A percentile compares a stretch with the other conserved stretches of the same genome.
Conservation (phyloP, 2,329 filamentous ascomycete genomes). For the Arthrinium phaeospermum region DNA sequence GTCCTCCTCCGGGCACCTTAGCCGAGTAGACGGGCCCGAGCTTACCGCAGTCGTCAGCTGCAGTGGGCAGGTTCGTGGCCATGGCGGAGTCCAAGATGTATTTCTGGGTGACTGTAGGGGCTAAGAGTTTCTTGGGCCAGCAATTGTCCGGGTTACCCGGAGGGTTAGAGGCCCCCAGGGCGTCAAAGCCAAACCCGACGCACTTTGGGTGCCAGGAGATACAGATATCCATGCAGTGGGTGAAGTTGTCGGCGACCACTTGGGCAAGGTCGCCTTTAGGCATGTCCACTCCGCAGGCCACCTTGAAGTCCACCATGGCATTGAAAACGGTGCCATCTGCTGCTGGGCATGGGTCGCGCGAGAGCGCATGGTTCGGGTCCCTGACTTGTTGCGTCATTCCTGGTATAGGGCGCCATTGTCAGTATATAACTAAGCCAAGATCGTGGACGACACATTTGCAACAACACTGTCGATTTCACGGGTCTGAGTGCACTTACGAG, state of each 20-base stretch:
- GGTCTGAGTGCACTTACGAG: not conserved
- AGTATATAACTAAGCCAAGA: not conserved
- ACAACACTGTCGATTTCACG: not conserved
- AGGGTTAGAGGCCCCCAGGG: not conserved
- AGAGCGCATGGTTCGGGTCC: not conserved
- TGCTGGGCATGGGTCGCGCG: conserved; percentile 6
- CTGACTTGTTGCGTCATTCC: not conserved
- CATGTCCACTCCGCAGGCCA: conserved; percentile 4
- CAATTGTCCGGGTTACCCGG: not conserved
- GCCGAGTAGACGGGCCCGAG: not conserved
- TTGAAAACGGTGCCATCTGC: conserved; percentile 1
- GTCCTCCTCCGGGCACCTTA: not conserved
- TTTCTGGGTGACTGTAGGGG: not conserved
- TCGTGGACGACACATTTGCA: not conserved
- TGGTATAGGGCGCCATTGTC: not conserved
- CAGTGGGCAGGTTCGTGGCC: not conserved
- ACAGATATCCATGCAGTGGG: conserved; percentile 7
- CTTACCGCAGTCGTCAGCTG: not conserved
- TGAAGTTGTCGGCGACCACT: not conserved
- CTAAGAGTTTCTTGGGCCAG: not conserved
- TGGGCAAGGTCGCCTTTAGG: not conserved
- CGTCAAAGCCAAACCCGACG: not conserved
- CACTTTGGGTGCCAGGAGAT: conserved; percentile 5
- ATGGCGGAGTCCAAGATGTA: not conserved
- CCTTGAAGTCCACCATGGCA: not conserved